phyloP scores from a whole-genome alignment of 2,329 filamentous ascomycete genomes.

The Paecilomyces sp. region DNA sequence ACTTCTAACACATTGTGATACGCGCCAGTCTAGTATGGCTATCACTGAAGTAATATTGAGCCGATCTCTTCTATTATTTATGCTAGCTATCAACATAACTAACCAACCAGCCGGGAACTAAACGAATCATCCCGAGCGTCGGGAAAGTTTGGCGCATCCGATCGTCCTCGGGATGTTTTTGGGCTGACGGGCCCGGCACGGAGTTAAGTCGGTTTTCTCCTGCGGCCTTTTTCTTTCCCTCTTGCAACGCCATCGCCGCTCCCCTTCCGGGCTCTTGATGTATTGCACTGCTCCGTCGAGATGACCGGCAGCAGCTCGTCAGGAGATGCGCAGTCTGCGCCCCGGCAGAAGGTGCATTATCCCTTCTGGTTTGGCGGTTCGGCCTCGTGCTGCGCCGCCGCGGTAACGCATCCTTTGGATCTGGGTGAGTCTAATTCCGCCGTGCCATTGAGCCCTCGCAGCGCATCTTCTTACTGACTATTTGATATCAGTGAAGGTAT shows the following conservation, averaged over 20 bases:
- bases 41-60: no score
- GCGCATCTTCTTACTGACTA: constrained; percentile 13
- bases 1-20: no score
- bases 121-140: no score
- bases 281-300: constrained; percentile 3
- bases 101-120: no score
- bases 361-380: constrained; percentile 97
- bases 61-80: no score
- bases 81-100: no score
- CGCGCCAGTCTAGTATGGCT: no score
- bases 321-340: constrained; percentile 17
- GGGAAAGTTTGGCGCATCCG: no score
- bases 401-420: constrained; percentile 89
- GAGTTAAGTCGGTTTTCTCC: neutral
- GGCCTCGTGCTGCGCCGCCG: constrained; percentile 83
- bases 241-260: neutral
- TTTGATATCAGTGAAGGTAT: constrained; percentile 48
- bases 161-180: neutral
- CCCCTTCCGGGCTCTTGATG: neutral
- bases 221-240: neutral
- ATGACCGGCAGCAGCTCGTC: constrained; percentile 29
- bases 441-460: neutral
- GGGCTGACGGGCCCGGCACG: neutral
- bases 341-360: constrained; percentile 47
- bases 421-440: constrained; percentile 55